Evolutionary conservation across 257 asterid species (phyloP), one percentile per base, ranked within the genome.

Genomic region (Solanum dulcamara): DNA sequence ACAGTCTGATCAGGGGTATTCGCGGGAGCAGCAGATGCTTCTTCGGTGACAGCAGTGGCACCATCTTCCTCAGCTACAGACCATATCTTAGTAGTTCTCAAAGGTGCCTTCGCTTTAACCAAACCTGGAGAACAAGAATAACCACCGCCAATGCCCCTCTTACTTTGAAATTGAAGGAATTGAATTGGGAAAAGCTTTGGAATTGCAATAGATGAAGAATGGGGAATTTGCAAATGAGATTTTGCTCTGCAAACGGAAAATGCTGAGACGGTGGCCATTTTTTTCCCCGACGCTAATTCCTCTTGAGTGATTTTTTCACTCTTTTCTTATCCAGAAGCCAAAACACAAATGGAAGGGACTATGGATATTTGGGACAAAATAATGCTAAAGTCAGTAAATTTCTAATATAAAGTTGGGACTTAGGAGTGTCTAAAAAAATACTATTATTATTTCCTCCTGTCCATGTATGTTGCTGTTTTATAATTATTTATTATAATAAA

Each of bases 1-100:
- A 95, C 97, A 20, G 97, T 86, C 88, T 90, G 93, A 57, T 91
- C 97, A 82, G 86, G 11, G 14, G 88, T 80, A 37, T 90, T 60
- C 17, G 89, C 75, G 4, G 92, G 84, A 14, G 90, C 66, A 46
- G 90, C 51, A 30, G 90, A 66, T 4, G 85, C 77, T 64, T 75
- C 92, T 4, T 68, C 88, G 50, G 90, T 85, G 55, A 80, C 89
- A 30, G 77, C 87, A 67, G 75, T 81, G n/a, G 87, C 79, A 68
- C 67, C 89, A 35, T 87, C 92, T 84, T 86, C 93, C 35, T 86
- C 97, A 28, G 90, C 88, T 30, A 88, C 89, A 28, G 96, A 89
- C 79, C 89, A 87, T 20, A 91, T 70, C 75, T 67, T 84, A 35
- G 82, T 46, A 77, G 88, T 86, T 86, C 90, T 89, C 15, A 75